These are phyloP conservation scores for Cladochytrium tenue DNA, from an alignment of 371 early-diverging fungal genomes.

Conservation along the genomic window DNA sequence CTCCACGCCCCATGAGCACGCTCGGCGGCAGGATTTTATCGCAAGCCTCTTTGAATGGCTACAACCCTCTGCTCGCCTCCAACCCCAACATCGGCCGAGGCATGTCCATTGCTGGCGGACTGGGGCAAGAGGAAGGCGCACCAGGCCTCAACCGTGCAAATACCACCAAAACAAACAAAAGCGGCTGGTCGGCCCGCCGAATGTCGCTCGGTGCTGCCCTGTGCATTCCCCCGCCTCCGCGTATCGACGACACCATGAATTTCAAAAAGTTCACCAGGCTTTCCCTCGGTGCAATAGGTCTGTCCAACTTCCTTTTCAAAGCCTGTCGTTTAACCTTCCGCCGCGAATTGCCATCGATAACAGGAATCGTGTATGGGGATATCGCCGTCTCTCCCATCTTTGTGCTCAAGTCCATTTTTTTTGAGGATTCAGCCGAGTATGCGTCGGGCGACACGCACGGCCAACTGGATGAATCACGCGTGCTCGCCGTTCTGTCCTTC, in stretches of 20 bases:
- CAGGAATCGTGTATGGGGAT: conserved; percentile 56
- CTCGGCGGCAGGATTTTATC: too few species aligned
- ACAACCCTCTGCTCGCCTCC: too few species aligned
- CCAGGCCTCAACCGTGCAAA: neutral
- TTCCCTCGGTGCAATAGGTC: conserved; percentile 34
- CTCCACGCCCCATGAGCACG: neutral
- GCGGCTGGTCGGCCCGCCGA: conserved; percentile 15
- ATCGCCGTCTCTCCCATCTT: conserved; percentile 61
- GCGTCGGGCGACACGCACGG: neutral
- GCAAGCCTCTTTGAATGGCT: too few species aligned
- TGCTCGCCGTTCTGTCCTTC: conserved; percentile 52
- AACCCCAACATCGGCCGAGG: neutral
- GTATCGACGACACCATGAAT: conserved; percentile 38
- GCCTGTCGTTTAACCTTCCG: too few species aligned
- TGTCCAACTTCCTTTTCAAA: neutral
- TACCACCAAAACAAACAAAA: neutral
- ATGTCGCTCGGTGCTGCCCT: conserved; percentile 46
- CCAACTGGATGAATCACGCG: conserved; percentile 11
- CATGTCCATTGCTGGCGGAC: neutral
- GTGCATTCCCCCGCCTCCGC: conserved; percentile 45
- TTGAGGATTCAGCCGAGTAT: neutral
- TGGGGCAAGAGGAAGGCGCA: neutral
- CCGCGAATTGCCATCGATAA: too few species aligned
- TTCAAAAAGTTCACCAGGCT: conserved; percentile 26
- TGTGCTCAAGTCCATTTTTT: conserved; percentile 50